phyloP scores from a whole-genome alignment of 176 grass and related monocot genomes.

The Phyllostachys edulis region DNA sequence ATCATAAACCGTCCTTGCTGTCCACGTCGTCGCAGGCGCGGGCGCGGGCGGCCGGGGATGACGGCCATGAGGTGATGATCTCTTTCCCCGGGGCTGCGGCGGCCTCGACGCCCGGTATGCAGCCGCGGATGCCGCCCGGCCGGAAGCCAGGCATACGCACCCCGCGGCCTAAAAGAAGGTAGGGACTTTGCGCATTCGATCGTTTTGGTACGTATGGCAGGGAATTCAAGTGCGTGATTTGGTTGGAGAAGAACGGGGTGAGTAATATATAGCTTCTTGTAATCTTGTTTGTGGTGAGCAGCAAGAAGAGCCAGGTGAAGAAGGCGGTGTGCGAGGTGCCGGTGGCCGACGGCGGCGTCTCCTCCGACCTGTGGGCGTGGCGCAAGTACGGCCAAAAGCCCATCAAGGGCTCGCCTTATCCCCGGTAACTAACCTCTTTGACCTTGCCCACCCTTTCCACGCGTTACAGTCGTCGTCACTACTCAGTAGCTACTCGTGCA shows the following conservation, averaged over 20 bases:
- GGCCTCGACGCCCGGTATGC: constrained; percentile 28
- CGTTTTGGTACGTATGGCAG: background rate
- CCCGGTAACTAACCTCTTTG: constrained; percentile 53
- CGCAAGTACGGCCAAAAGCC: constrained; percentile 99
- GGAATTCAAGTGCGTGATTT: background rate
- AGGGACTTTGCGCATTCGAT: background rate
- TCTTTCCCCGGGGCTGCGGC: constrained; percentile 35
- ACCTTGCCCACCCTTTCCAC: constrained; percentile 20
- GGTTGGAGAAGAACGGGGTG: background rate
- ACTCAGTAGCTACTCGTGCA: background rate
- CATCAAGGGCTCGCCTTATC: constrained; percentile 98
- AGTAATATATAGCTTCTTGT: background rate
- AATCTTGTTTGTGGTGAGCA: constrained; percentile 8
- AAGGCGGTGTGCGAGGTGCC: constrained; percentile 86
- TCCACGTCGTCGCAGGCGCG: background rate
- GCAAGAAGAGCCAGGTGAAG: constrained; percentile 87
- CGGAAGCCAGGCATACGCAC: constrained; percentile 44
- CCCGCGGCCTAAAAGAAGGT: constrained; percentile 49
- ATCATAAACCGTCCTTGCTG: constrained; percentile 29
- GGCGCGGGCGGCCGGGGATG: background rate
- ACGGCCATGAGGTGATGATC: constrained; percentile 46
- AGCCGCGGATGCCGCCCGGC: background rate
- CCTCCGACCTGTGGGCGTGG: constrained; percentile 93
- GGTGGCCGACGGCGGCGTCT: constrained; percentile 57
- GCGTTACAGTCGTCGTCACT: background rate